These are phyloP conservation scores for Aureobasidium musti DNA, from an alignment of 2,329 filamentous ascomycete species.

Conservation along the genomic window DNA sequence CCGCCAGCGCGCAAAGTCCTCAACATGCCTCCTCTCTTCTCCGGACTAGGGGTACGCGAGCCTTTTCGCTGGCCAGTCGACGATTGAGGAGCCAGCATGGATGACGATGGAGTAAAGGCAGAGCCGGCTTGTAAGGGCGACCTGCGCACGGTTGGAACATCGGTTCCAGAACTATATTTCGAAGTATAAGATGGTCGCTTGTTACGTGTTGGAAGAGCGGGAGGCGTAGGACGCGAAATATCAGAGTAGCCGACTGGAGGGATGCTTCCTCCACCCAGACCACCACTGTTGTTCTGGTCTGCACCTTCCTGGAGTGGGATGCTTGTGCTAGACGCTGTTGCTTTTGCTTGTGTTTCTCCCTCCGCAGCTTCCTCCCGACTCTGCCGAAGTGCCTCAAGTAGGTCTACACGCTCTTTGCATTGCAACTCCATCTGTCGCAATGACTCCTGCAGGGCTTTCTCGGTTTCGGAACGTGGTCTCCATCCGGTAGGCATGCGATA, in stretches of 20 bases:
- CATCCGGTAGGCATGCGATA: constrained; percentile 71
- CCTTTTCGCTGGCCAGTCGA: constrained; percentile 45
- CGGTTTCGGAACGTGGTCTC: constrained; percentile 74
- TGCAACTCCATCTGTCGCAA: constrained; percentile 81
- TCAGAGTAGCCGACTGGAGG: constrained; percentile 78
- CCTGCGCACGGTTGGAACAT: constrained; percentile 19
- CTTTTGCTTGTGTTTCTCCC: constrained; percentile 1
- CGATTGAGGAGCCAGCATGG: constrained; percentile 42
- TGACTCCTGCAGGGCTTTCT: constrained; percentile 78
- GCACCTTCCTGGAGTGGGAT: constrained; percentile 1
- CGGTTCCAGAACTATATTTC: constrained; percentile 49
- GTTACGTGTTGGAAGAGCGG: constrained; percentile 42
- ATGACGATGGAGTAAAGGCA: constrained; percentile 32
- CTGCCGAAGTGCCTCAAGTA: constrained; percentile 76
- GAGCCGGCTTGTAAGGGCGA: constrained; percentile 24
- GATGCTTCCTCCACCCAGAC: constrained; percentile 79
- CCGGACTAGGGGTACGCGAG: constrained; percentile 62
- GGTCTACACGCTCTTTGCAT: constrained; percentile 88
- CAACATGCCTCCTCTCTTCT: constrained; percentile 61
- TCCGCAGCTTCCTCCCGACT: constrained; percentile 51
- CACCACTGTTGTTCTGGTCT: constrained; percentile 42
- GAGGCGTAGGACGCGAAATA: constrained; percentile 64
- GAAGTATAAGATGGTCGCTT: constrained; percentile 50
- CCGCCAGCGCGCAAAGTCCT: constrained; percentile 53
- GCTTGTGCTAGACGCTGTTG: constrained; percentile 27